Evolutionary conservation across 805 yeast species (phyloP), one percentile per base, ranked within the genome.

Genomic region (Hanseniaspora hatyaiensis): DNA sequence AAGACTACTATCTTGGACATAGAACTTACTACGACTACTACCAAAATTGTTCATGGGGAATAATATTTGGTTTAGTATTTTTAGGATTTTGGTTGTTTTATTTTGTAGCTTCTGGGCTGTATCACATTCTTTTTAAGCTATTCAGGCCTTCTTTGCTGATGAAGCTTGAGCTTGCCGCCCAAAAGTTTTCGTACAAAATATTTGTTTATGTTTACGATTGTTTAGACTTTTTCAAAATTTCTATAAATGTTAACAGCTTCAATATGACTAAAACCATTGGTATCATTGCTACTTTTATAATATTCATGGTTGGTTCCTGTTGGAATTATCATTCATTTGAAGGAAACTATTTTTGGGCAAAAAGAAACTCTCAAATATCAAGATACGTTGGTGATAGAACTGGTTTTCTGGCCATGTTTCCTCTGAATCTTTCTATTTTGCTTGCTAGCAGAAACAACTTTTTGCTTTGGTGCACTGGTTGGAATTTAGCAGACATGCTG

Each of bases 361-460:
- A 47, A 13, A 40, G 49, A 3, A 28, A 38, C 23, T 18, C 48
- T 22, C 57, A 56, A 34, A 37, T 57, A 36, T 42, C 53, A 8
- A 40, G 57, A 29, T 50, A 50, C 29, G 50, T 78, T 20, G 78
- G 73, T 24, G 79, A 75, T 59, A 66, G 82, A 59, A 60, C 75
- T 9, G 80, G 73, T 29, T 51, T 71, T 16, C 59, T 73, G 52
- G 61, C 71, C 3, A 57, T 71, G 39, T 75, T 69, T 52, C 49
- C 75, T 48, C 65, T 77, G 50, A 83, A 84, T 1, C 59, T 72
- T 6, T 57, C 77, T 15, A 70, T 74, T 50, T 63, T 80, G 49
- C 77, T 82, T 60, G 82, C 83, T 4, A 80, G 81, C 15, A 67
- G 89, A 54, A 83, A 82, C 61, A 82, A 80, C 55, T 72, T 84